Evolutionary conservation across 306 rosid species (phyloP).

Genomic region (Acacia acuminata): DNA sequence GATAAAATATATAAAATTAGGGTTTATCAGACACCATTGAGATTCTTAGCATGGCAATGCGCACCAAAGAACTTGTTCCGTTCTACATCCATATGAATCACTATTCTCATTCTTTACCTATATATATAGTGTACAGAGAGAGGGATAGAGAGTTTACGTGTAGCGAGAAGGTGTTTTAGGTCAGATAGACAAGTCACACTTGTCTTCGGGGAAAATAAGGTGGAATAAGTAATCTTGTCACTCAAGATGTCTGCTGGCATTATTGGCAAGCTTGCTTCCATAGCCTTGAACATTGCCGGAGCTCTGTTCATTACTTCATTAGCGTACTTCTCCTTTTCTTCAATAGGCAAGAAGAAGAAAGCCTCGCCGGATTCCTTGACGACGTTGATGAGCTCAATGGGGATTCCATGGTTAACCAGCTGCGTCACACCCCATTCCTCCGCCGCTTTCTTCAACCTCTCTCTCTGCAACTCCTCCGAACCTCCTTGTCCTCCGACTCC

Average conservation of each 20-base stretch:
- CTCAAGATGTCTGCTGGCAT: constrained; percentile 70
- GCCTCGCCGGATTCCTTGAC: constrained; percentile 52
- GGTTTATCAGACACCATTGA: too few relatives aligned
- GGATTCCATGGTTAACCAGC: constrained; percentile 75
- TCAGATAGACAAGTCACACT: constrained; percentile 73
- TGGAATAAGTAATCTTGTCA: constrained; percentile 91
- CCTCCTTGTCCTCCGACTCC: constrained; percentile 41
- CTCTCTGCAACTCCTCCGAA: constrained; percentile 51
- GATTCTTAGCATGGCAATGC: too few relatives aligned
- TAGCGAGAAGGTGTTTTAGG: constrained; percentile 64
- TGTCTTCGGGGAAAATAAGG: constrained; percentile 59
- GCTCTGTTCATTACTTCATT: constrained; percentile 65
- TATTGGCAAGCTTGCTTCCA: constrained; percentile 80
- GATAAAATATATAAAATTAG: too few relatives aligned
- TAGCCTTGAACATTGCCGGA: constrained; percentile 73
- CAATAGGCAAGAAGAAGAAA: constrained; percentile 57
- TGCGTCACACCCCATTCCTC: constrained; percentile 84
- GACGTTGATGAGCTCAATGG: constrained; percentile 41
- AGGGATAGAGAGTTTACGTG: constrained; percentile 25
- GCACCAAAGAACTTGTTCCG: too few relatives aligned
- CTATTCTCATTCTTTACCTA: background rate
- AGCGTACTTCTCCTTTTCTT: constrained; percentile 75
- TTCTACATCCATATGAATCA: background rate
- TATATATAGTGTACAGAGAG: too few relatives aligned
- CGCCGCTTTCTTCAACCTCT: constrained; percentile 63